A percentile compares a stretch with the other conserved stretches of the same genome.
These are phyloP conservation scores for Apocynum venetum DNA, from an alignment of 257 asterid genomes.

Conservation along the genomic window DNA sequence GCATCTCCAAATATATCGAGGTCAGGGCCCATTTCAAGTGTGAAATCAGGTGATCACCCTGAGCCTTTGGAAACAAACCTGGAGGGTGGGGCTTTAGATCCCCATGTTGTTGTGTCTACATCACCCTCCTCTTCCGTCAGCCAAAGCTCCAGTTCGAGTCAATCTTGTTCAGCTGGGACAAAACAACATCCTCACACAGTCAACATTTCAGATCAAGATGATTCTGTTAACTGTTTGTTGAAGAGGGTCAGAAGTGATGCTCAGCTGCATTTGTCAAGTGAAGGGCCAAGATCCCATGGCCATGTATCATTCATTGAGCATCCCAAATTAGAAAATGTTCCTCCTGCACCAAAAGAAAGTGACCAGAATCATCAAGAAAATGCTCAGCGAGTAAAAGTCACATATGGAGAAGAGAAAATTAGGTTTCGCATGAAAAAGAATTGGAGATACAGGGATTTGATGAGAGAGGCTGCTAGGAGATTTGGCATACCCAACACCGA, in stretches of 20 bases:
- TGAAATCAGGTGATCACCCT: conserved; percentile 23
- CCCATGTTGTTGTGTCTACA: conserved; percentile 35
- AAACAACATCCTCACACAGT: conserved; percentile 28
- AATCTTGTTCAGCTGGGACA: conserved; percentile 52
- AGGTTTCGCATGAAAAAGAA: conserved; percentile 61
- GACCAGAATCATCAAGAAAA: conserved; percentile 23
- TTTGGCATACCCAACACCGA: conserved; percentile 51
- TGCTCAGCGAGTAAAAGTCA: conserved; percentile 58
- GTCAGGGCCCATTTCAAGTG: conserved; percentile 36
- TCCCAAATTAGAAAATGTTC: conserved; percentile 22
- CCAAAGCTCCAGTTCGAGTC: conserved; percentile 68
- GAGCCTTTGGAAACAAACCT: conserved; percentile 30
- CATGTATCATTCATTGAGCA: conserved; percentile 36
- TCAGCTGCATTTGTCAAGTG: conserved; percentile 40
- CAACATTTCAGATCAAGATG: conserved; percentile 29
- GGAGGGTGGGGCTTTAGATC: conserved; percentile 25
- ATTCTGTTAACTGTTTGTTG: conserved; percentile 20
- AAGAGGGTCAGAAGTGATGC: conserved; percentile 62
- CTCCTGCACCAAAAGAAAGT: conserved; percentile 15
- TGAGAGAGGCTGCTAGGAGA: conserved; percentile 52
- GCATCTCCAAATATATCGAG: conserved; percentile 59
- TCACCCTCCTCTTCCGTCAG: conserved; percentile 73
- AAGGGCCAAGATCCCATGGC: conserved; percentile 53
- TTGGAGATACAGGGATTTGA: conserved; percentile 60
- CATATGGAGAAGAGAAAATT: conserved; percentile 68